Evolutionary conservation across 2,329 filamentous ascomycete genomes (phyloP).

Genomic region (Bipolaris oryzae): DNA sequence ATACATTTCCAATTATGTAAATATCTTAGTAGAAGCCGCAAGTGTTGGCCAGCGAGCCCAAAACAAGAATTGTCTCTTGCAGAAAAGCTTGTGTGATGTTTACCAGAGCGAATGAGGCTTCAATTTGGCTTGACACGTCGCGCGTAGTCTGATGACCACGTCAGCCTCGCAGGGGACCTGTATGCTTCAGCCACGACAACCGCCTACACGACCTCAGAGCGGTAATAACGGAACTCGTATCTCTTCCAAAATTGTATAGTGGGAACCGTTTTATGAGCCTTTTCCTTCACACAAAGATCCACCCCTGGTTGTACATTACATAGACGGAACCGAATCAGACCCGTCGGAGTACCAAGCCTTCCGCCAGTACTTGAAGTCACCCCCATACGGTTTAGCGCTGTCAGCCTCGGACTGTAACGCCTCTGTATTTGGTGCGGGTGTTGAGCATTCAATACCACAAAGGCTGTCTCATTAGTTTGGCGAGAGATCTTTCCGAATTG

Average conservation of each 20-base stretch:
- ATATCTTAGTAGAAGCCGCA: too few relatives aligned
- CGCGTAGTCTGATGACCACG: background rate
- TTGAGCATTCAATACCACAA: too few relatives aligned
- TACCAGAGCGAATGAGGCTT: background rate
- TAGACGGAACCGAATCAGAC: background rate
- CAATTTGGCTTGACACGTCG: background rate
- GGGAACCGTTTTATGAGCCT: background rate
- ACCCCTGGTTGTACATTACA: too few relatives aligned
- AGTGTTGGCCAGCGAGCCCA: too few relatives aligned
- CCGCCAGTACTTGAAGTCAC: conserved; percentile 6
- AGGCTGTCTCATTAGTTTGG: background rate
- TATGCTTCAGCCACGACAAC: background rate
- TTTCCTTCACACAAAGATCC: background rate
- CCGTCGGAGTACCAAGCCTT: conserved; percentile 1
- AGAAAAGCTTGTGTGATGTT: too few relatives aligned
- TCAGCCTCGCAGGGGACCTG: background rate
- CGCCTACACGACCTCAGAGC: background rate
- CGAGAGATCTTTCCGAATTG: background rate
- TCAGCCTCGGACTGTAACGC: background rate
- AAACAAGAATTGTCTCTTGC: background rate
- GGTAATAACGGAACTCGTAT: background rate
- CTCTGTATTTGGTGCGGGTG: background rate
- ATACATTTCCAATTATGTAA: too few relatives aligned
- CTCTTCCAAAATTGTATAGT: background rate
- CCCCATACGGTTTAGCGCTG: conserved; percentile 5